These are phyloP conservation scores for Escovopsis sp. DNA, from an alignment of 2,329 filamentous ascomycete species.

Conservation along the genomic window DNA sequence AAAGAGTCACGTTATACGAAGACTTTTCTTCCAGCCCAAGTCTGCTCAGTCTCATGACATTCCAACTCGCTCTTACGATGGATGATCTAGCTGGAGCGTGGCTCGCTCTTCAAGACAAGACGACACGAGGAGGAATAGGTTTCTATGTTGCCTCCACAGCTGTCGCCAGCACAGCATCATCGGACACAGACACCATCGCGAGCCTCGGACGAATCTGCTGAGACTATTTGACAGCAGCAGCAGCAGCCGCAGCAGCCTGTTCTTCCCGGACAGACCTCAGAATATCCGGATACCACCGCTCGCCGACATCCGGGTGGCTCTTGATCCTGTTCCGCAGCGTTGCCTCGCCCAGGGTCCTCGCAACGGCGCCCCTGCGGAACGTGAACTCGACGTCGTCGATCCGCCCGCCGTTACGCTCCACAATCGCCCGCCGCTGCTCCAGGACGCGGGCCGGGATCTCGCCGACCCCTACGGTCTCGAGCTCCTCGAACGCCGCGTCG, in stretches of 20 bases:
- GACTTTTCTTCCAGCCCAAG: background rate
- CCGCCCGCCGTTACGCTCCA: constrained; percentile 40
- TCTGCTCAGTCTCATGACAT: no score
- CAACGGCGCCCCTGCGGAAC: constrained; percentile 54
- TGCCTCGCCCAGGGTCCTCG: constrained; percentile 62
- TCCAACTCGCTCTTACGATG: no score
- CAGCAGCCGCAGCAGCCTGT: constrained; percentile 23
- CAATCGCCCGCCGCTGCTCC: constrained; percentile 43
- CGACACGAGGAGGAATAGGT: background rate
- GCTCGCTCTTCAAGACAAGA: background rate
- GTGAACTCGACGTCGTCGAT: constrained; percentile 77
- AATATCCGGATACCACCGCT: constrained; percentile 62
- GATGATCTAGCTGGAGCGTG: background rate
- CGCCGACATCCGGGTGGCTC: constrained; percentile 75
- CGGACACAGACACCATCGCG: constrained; percentile 8
- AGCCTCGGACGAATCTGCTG: constrained; percentile 15
- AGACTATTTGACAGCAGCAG: constrained; percentile 10
- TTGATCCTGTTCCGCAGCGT: constrained; percentile 74
- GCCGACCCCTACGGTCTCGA: constrained; percentile 44
- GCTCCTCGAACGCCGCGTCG: constrained; percentile 64
- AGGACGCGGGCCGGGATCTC: constrained; percentile 46
- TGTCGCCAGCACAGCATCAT: constrained; percentile 7
- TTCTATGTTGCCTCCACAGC: constrained; percentile 19
- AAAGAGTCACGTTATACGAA: no score
- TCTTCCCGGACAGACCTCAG: constrained; percentile 42